These are phyloP conservation scores for Rhodotorula sphaerocarpa DNA, from an alignment of 768 basidiomycete species.

Conservation along the genomic window DNA sequence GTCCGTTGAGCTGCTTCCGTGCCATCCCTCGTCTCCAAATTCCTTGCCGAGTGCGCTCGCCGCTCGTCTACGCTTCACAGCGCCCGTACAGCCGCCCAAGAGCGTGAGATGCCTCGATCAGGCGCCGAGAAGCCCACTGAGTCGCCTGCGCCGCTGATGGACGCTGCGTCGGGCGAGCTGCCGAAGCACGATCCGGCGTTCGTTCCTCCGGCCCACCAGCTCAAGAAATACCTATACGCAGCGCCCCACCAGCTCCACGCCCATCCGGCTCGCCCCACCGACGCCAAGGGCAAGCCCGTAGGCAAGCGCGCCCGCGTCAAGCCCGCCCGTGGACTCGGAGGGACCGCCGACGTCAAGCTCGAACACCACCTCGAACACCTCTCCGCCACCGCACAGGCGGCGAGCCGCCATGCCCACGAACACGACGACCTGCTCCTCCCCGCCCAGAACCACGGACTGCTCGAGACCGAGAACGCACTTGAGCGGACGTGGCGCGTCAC, in stretches of 20 bases:
- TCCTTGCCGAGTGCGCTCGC: too few species aligned
- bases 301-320: background rate
- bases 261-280: background rate
- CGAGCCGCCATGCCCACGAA: conserved; percentile 26
- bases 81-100: too few species aligned
- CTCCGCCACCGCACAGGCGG: conserved; percentile 26
- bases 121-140: too few species aligned
- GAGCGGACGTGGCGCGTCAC: conserved; percentile 83
- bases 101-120: too few species aligned
- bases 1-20: too few species aligned
- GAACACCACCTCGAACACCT: conserved; percentile 31
- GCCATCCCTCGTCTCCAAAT: too few species aligned
- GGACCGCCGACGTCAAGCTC: conserved; percentile 5
- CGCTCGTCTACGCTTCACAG: too few species aligned
- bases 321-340: too few species aligned
- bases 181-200: conserved; percentile 14
- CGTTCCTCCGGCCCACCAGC: conserved; percentile 12
- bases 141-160: too few species aligned
- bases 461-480: conserved; percentile 68
- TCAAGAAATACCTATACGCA: conserved; percentile 26
- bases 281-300: background rate
- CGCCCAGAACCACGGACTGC: conserved; percentile 60
- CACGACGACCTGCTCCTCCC: conserved; percentile 52
- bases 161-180: too few species aligned
- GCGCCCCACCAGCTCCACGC: conserved; percentile 22